Base-by-base conservation (phyloP, 140 eudicot genomes). In the Oenanthe javanica region DNA sequence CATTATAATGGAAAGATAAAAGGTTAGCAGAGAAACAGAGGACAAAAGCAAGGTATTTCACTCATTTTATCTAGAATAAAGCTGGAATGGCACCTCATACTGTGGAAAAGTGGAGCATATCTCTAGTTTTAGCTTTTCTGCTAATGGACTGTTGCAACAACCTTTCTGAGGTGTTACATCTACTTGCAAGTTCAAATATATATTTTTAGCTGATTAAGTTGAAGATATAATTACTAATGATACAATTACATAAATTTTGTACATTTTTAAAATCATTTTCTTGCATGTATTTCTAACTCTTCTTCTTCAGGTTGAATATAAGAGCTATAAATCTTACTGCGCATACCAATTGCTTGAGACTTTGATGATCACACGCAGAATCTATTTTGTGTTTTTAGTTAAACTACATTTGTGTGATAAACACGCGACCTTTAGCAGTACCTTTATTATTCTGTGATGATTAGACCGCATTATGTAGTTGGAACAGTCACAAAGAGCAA, bases 71-170 rank as follows among this genome's bases (percentile, higher is more conserved):
- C 42, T 12, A 36, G 69, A 47, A 70, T 69, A 80, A 76, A 75
- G 80, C 21, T 21, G 51, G 42, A 48, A 76, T 70, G 83, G 70
- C 78, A 52, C 51, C 54, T 49, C 83, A 55, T 76, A 76, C 49
- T 23, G 54, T 21, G 67, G 23, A 63, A 78, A 87, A 89, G 91
- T 82, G 79, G 84, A 84, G 89, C 89, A 72, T 72, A 85, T 89
- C 80, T 78, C 52, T 19, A 72, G 78, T 79, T 75, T 49, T 10
- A 66, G 77, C 78, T 83, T 74, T 86, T 81, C 79, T 82, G 38
- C 84, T 69, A 78, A 78, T 78, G 76, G 72, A 80, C 25, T 66
- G 76, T 27, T 51, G 47, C 75, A 64, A 76, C 84, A 81, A 84
- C 69, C 69, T 74, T 77, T 84, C 55, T 79, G 73, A 77, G 81